Evolutionary conservation across 2,329 filamentous ascomycete genomes (phyloP).

Genomic region (Fusarium ramigenum): DNA sequence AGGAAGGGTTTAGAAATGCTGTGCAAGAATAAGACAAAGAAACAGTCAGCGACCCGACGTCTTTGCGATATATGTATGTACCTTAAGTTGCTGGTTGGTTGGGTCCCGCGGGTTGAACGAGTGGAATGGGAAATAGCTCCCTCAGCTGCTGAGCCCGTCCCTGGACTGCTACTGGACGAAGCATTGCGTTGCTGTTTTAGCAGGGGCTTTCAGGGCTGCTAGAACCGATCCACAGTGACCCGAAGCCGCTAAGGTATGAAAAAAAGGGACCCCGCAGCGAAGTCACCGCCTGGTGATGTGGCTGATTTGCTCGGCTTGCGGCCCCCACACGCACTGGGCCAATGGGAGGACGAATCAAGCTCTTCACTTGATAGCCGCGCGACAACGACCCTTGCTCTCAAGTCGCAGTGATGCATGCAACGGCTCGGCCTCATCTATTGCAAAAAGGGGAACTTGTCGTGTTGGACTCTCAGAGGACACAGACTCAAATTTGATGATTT

Average conservation of each 20-base stretch:
- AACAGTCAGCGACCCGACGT: constrained; percentile 25
- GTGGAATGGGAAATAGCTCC: constrained; percentile 27
- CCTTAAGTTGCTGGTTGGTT: constrained; percentile 35
- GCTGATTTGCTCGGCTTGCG: constrained; percentile 40
- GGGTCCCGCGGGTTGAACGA: constrained; percentile 26
- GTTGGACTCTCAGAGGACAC: constrained; percentile 21
- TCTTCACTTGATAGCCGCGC: constrained; percentile 39
- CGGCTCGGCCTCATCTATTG: constrained; percentile 18
- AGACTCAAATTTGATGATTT: constrained; percentile 18
- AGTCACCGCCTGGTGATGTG: constrained; percentile 37
- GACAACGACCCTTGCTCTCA: constrained; percentile 36
- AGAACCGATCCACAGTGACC: constrained; percentile 32
- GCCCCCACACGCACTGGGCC: constrained; percentile 30
- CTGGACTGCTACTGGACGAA: constrained; percentile 15
- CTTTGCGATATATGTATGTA: constrained; percentile 44
- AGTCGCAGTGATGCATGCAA: constrained; percentile 17
- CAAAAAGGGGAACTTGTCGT: constrained; percentile 30
- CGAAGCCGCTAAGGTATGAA: constrained; percentile 34
- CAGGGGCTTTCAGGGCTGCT: constrained; percentile 38
- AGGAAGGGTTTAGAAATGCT: constrained; percentile 5
- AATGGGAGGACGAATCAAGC: constrained; percentile 23
- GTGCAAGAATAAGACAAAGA: constrained; percentile 27
- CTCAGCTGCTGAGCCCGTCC: constrained; percentile 24
- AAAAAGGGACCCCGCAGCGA: constrained; percentile 36
- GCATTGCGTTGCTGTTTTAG: constrained; percentile 9